Evolutionary conservation across 2,329 filamentous ascomycete species (phyloP).

Genomic region (Sclerotinia glacialis): DNA sequence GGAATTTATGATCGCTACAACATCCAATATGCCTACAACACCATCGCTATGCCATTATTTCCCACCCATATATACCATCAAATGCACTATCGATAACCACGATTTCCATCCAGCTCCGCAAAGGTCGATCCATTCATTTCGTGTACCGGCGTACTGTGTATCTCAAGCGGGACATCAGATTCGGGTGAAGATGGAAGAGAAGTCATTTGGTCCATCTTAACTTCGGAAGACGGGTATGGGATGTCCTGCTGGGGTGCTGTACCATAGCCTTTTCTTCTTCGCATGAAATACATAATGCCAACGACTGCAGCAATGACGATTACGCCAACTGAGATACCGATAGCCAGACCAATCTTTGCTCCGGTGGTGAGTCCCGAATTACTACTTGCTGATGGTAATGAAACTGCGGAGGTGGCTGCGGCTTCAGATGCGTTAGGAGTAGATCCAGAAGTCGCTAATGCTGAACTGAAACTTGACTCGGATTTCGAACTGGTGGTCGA

Average conservation of each 20-base stretch:
- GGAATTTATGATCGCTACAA: neutral
- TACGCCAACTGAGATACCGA: neutral
- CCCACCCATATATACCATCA: neutral
- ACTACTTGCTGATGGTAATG: neutral
- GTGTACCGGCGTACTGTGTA: neutral
- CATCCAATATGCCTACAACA: neutral
- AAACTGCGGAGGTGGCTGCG: neutral
- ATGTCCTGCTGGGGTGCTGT: neutral
- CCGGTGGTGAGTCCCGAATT: neutral
- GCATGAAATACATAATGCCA: neutral
- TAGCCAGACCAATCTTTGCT: constrained; percentile 2
- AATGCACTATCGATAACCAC: neutral
- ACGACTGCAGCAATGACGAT: neutral
- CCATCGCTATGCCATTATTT: neutral
- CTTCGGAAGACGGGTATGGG: neutral
- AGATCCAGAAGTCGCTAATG: neutral
- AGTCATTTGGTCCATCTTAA: neutral
- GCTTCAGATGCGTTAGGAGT: neutral
- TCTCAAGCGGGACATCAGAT: neutral
- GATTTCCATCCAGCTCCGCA: neutral
- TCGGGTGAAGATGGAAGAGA: neutral
- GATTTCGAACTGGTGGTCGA: neutral
- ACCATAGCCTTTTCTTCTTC: neutral
- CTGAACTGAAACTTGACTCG: neutral
- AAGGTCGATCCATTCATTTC: neutral